Conservation (phyloP, 129 eudicot genomes). For the Lonicera japonica region DNA sequence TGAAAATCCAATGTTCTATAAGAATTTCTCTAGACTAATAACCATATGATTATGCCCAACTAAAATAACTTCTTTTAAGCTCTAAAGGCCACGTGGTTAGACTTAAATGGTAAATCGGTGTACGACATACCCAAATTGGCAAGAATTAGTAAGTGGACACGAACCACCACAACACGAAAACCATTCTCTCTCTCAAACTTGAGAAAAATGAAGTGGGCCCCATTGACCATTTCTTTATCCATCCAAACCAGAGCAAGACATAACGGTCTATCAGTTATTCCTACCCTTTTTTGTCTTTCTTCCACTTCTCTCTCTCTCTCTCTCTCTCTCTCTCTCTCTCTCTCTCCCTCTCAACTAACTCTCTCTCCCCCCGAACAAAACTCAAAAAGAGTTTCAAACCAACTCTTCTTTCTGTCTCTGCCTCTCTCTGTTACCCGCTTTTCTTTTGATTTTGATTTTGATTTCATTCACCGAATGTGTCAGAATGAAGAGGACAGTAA, state of each 20-base stretch:
- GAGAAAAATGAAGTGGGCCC: conserved; percentile 7
- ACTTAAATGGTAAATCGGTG: no score
- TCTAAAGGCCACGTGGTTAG: no score
- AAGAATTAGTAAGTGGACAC: background rate
- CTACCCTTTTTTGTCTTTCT: conserved; percentile 59
- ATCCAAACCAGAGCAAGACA: conserved; percentile 4
- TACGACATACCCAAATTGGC: background rate
- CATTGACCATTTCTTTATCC: conserved; percentile 24
- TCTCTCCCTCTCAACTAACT: background rate
- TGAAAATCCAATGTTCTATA: no score
- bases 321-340: no score
- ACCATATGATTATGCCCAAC: no score
- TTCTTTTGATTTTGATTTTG: background rate
- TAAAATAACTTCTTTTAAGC: no score
- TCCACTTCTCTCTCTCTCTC: conserved; percentile 34
- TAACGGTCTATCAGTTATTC: conserved; percentile 1
- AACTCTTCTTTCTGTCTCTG: background rate
- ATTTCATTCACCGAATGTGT: conserved; percentile 23
- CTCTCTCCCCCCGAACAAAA: conserved; percentile 4
- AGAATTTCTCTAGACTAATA: no score
- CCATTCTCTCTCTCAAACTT: conserved; percentile 2
- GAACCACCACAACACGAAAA: background rate
- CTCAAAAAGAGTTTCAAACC: background rate
- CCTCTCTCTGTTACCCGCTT: background rate
- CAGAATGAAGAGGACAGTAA: conserved; percentile 64